Evolutionary conservation across 2,329 filamentous ascomycete species (phyloP), one percentile per base, ranked within the genome.

Genomic region (Claviceps africana): DNA sequence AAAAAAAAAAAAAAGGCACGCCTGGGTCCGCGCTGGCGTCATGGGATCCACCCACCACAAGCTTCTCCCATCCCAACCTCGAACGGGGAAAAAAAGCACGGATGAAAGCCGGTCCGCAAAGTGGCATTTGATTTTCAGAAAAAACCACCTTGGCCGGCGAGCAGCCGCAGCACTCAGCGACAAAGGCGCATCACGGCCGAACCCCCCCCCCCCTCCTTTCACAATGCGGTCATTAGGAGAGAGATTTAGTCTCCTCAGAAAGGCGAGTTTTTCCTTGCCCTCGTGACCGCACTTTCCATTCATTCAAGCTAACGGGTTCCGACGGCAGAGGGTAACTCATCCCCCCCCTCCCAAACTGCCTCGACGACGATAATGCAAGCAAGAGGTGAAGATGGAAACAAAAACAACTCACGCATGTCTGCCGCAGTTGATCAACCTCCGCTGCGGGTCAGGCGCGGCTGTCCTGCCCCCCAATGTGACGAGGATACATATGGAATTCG

Each of bases 401-500:
- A 51, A 58, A 55, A 21, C 48, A 46, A 55, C 51, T 53, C 56
- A 54, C 61, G 62, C 50, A n/a, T n/a, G n/a, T 65, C 57, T 65
- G 61, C 51, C 65, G 56, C 65, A 93, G 85, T 73, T 94, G 50
- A 76, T 93, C 57, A 73, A 76, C 62, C 74, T 97, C 68, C 82
- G 85, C 65, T 75, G 85, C 65, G 93, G 91, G 54, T 83, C 86
- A 31, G 93, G 91, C 53, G 89, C 93, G 44, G 84, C 87, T 21
- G 73, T 88, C 58, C 75, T 98, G 25, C 88, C 91, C 0, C 75
- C 81, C 31, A 80, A 88, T 62, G 79, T 94, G 51, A 82, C 83
- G 46, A 77, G 80, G 64, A 83, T 93, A 72, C 81, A 87, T 64
- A 68, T 93, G 69, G 79, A 86, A 61, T 89, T 90, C 65, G 80